Evolutionary conservation across 805 yeast species (phyloP).

Genomic region (Suhomyces emberorum): DNA sequence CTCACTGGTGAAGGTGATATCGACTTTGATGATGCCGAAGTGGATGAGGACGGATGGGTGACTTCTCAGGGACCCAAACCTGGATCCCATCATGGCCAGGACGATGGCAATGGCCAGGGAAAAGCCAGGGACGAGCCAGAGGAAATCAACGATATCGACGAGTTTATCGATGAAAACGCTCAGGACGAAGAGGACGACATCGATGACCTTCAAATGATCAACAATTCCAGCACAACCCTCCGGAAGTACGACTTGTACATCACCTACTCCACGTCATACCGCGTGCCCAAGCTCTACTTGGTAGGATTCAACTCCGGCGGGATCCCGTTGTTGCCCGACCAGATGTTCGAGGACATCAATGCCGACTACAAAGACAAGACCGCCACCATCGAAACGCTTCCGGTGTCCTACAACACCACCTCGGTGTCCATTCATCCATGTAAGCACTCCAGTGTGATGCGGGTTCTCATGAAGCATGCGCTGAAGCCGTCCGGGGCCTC

Average conservation of each 20-base stretch:
- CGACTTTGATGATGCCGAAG: slow-evolving; percentile 29
- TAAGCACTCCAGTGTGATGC: slow-evolving; percentile 93
- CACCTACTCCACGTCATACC: slow-evolving; percentile 88
- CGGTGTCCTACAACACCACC: slow-evolving; percentile 72
- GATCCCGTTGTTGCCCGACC: slow-evolving; percentile 76
- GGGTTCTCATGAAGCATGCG: slow-evolving; percentile 72
- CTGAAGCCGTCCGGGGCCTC: slow-evolving; percentile 24
- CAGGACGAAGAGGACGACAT: slow-evolving; percentile 26
- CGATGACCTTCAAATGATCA: slow-evolving; percentile 33
- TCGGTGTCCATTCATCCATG: slow-evolving; percentile 95
- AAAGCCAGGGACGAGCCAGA: slow-evolving; percentile 9
- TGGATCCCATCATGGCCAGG: slow-evolving; percentile 4
- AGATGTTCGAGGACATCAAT: slow-evolving; percentile 93
- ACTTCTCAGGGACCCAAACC: slow-evolving; percentile 11
- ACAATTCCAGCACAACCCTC: slow-evolving; percentile 33
- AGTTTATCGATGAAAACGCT: slow-evolving; percentile 36
- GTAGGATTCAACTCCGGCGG: slow-evolving; percentile 86
- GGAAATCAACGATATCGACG: slow-evolving; percentile 42
- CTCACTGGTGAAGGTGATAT: slow-evolving; percentile 42
- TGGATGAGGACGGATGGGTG: slow-evolving; percentile 58
- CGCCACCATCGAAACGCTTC: slow-evolving; percentile 91
- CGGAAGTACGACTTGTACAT: slow-evolving; percentile 87
- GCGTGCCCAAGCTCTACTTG: slow-evolving; percentile 92
- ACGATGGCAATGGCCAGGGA: slow-evolving; percentile 1
- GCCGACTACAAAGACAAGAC: slow-evolving; percentile 93